Base-by-base conservation (phyloP, 2,329 filamentous ascomycete genomes). In the Tympanopsis confertula region DNA sequence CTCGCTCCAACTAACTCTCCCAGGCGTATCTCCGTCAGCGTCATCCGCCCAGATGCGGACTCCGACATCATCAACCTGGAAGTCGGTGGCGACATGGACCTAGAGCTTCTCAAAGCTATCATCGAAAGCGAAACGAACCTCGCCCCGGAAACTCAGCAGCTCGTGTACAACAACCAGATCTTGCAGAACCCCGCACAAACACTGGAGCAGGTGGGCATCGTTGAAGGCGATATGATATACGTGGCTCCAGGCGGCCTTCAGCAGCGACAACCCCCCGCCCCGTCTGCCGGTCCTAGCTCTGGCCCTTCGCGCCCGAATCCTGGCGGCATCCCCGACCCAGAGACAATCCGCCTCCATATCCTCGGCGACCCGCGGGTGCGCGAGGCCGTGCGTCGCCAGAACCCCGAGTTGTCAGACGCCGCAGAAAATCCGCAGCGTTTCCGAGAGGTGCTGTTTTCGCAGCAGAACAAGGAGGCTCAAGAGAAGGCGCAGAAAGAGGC, bases 101-200 rank as follows among this genome's bases (percentile, higher is more conserved):
- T 96, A 49, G 80, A 80, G 51, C 81, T 86, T 38, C 74, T 98
- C 47, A 94, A 94, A 60, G 83, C 80, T 54, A 84, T 86, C 53
- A 82, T 98, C 54, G 77, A 91, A 56, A 83, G 78, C 59, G 89
- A 96, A 61, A 82, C 82, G 36, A 68, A 68, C 49, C 79, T 94
- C 48, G 75, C 83, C 19, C 71, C 78, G 14, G 66, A 69, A 33
- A 70, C 81, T 35, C 87, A 95, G 58, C 79, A 86, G 53, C 79
- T 96, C 54, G 93, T 91, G 62, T 83, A 89, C 63, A 93, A 95
- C 57, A 91, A 89, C 46, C 74, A 77, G 46, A 74, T 88, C 30
- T 76, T 98, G 39, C 71, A 67, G 47, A 80, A 87, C 59, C 81
- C 88, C 50, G 61, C 71, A 41, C 82, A 87, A 57, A 94, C 87